Base-by-base conservation (phyloP, 768 basidiomycete species). In the Termitomyces sp. region DNA sequence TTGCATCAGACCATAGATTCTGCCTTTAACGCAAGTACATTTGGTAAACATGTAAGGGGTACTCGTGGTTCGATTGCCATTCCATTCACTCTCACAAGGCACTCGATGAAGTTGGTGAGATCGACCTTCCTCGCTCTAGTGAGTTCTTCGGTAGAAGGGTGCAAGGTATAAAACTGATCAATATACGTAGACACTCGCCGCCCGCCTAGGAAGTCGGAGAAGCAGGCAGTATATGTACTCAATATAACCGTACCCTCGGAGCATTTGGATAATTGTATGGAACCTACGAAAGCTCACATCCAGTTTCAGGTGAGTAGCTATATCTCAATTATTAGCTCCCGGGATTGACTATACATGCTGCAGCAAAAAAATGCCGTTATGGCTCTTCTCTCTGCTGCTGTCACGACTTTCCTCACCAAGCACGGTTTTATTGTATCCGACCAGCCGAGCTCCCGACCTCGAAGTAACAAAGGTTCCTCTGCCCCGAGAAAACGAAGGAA, bases 191-290 rank as follows among this genome's bases (percentile, higher is more conserved):
- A 75, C 54, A 69, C 69, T 48, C 84, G 91, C 61, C 81, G 89
- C 38, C 90, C 94, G 38, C 91, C 94, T 37, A 85, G 89, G 45
- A 94, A 91, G 73, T 72, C 76, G 29, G 92, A 94, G 69, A 87
- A 86, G 72, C 85, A 84, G 71, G 87, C 94, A 5, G 85, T 94
- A 62, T 98, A 91, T 71, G 88, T 94, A 50, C 76, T 98, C 51
- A 87, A 92, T 69, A 69, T 98, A 61, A 79, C 76, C 9, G 74
- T 95, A 20, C 86, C 92, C 48, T 74, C 85, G 3, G 74, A 77
- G 31, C 77, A 86, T 32, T 77, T 97, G 9, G 94, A 97, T 68
- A 88, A 90, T 59, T 85, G 85, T 61, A 69, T 94, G 34, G 93
- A 92, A 65, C 92, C 94, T n/a, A 77, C 83, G 17, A 96, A 95